A percentile compares a stretch with the other conserved stretches of the same genome.
Evolutionary conservation across 208 protist species (phyloP).

Genomic region (Phytomonas sp.): DNA sequence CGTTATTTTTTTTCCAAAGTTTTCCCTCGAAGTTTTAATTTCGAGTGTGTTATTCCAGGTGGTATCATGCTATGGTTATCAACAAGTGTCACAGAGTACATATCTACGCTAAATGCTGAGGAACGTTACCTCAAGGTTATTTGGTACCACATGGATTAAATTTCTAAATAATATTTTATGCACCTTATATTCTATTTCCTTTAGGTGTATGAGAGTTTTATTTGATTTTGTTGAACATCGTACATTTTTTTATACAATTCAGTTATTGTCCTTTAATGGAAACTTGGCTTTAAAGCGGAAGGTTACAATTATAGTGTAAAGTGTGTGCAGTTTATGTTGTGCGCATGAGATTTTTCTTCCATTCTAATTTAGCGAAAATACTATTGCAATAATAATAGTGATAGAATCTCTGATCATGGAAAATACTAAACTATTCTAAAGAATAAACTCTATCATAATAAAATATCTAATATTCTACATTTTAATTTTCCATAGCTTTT

Average conservation of each 20-base stretch:
- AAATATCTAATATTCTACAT: no score
- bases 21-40: neutral
- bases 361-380: constrained; percentile 6
- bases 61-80: neutral
- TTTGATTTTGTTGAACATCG: neutral
- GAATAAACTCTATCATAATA: no score
- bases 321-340: constrained; percentile 4
- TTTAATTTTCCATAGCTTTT: no score
- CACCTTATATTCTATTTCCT: constrained; percentile 5
- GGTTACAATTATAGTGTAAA: constrained; percentile 9
- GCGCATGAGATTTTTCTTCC: neutral
- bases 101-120: neutral
- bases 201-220: neutral
- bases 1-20: constrained; percentile 1
- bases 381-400: neutral
- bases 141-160: neutral
- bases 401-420: neutral
- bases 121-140: no score
- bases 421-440: no score
- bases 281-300: constrained; percentile 6
- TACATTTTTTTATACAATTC: neutral
- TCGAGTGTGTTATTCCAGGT: neutral
- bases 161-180: neutral
- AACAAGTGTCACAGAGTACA: neutral
- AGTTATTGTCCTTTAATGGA: neutral